Evolutionary conservation across 2,329 filamentous ascomycete species (phyloP).

Genomic region (Niveomyces coronatus): DNA sequence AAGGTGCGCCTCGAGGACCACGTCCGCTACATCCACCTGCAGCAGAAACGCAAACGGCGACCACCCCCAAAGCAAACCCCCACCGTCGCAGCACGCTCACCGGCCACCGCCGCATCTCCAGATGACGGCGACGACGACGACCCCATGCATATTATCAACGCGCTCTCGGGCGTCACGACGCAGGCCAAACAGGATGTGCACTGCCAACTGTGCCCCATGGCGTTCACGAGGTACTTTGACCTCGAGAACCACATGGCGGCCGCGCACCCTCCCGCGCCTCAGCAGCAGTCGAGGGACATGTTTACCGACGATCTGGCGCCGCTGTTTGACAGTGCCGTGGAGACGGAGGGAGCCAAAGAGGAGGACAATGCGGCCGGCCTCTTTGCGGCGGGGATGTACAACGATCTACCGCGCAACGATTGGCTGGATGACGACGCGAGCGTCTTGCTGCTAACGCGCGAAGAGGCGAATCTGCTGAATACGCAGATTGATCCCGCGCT

Average conservation of each 20-base stretch:
- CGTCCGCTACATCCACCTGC: constrained; percentile 70
- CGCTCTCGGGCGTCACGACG: constrained; percentile 30
- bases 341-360: constrained; percentile 13
- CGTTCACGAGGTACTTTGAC: constrained; percentile 41
- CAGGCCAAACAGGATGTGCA: constrained; percentile 31
- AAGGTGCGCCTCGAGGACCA: constrained; percentile 78
- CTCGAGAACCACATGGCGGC: constrained; percentile 34
- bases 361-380: constrained; percentile 14
- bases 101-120: no score
- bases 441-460: constrained; percentile 29
- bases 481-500: constrained; percentile 24
- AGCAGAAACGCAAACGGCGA: no score
- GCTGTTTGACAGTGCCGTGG: constrained; percentile 16
- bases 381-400: constrained; percentile 25
- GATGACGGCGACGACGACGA: constrained; percentile 3
- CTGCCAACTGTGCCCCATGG: constrained; percentile 36
- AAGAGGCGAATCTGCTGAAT: constrained; percentile 16
- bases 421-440: constrained; percentile 36
- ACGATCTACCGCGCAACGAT: constrained; percentile 24
- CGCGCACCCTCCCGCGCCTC: constrained; percentile 17
- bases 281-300: constrained; percentile 5
- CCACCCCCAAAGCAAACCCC: constrained; percentile 23
- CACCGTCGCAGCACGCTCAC: constrained; percentile 1
- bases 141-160: constrained; percentile 27
- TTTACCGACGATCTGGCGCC: no score